Evolutionary conservation across 495 filamentous ascomycete genomes (phyloP).

Genomic region (Astrothelium subdiscretum): DNA sequence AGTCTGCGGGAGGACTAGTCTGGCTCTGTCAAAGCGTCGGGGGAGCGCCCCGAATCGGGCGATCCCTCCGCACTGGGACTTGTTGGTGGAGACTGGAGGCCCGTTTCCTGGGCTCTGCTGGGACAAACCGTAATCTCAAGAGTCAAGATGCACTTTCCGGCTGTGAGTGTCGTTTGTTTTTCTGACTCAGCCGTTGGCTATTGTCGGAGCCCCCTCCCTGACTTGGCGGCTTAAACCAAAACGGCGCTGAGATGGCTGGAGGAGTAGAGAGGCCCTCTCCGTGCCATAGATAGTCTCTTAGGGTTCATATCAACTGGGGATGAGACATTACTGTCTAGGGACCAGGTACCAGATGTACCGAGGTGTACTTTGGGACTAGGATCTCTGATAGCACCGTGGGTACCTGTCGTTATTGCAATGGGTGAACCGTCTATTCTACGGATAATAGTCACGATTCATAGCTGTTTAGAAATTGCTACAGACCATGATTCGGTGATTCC

Average conservation of each 20-base stretch:
- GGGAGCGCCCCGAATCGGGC: not conserved
- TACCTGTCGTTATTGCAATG: not conserved
- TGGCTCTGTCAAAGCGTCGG: not conserved
- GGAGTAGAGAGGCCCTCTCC: not conserved
- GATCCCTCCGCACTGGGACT: not conserved
- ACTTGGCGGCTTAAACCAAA: not conserved
- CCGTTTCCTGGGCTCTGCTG: not conserved
- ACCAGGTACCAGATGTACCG: not conserved
- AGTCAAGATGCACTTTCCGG: not conserved
- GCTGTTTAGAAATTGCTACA: not conserved
- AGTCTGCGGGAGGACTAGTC: not conserved
- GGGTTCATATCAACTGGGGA: not conserved
- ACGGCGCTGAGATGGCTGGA: too few relatives aligned
- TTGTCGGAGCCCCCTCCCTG: not conserved
- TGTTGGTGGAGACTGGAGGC: not conserved
- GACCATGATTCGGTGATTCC: not conserved
- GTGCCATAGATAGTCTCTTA: not conserved
- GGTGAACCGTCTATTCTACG: not conserved
- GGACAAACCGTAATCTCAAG: not conserved
- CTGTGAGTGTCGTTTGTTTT: not conserved
- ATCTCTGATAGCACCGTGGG: not conserved
- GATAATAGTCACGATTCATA: not conserved
- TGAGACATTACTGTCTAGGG: too few relatives aligned
- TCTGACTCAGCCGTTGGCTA: not conserved
- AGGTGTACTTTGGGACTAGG: not conserved